Base-by-base conservation (phyloP, 1,139 yeast species). In the Pichia sp. region DNA sequence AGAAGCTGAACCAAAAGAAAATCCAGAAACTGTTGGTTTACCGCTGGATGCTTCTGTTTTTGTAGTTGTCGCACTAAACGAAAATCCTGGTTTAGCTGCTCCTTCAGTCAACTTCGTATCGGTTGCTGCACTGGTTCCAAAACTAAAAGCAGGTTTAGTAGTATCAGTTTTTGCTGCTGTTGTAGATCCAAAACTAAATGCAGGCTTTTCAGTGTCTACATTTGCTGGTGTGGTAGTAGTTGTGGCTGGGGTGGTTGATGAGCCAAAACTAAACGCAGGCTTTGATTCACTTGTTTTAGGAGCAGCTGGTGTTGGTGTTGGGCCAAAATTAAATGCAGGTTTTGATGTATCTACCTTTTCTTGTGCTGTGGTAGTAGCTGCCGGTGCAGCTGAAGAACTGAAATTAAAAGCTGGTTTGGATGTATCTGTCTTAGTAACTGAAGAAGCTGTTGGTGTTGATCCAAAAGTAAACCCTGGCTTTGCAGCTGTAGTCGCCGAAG, bases 41-140 rank as follows among this genome's bases (percentile, higher is more conserved):
- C 27, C 42, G 3, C 42, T 42, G 11, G 45, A 39, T 18, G 40
- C 43, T 34, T 34, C 42, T 6, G 44, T 29, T 10, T 25, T 11
- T 6, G 41, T 6, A 18, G 44, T 18, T n/a, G 43, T 10, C 32
- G 44, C 39, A 40, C 66, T 67, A 42, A 64, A 61, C 28, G 58
- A 49, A 51, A 64, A 63, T 2, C 61, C 57, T 7, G 66, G 61
- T 33, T 58, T 60, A 28, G 51, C 26, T 3, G 25, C 52, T 32
- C 53, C 54, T 39, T 36, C 43, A n/a, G 36, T 11, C 4, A 44
- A n/a, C 28, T 47, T 44, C 18, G 32, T 29, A 33, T 26, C 38
- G 32, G 18, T n/a, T 30, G 41, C n/a, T 26, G 28, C 30, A 36
- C 7, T 9, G 9, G 39, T 26, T 4, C 32, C 43, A 26, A 46